A percentile compares a stretch with the other conserved stretches of the same genome.
Evolutionary conservation across 495 filamentous ascomycete genomes (phyloP).

Genomic region (Penicillium nucicola): DNA sequence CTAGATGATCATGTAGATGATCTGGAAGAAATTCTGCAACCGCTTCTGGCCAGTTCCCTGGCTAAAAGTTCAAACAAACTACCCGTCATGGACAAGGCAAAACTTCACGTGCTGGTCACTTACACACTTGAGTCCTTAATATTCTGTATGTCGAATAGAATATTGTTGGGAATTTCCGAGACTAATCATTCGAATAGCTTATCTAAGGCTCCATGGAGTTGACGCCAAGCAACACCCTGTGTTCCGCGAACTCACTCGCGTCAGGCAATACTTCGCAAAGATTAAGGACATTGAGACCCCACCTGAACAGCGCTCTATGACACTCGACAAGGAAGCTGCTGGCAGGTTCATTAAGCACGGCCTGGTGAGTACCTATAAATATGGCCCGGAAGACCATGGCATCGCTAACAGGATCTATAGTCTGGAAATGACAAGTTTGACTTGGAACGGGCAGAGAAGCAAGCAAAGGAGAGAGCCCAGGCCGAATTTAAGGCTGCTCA

Average conservation of each 20-base stretch:
- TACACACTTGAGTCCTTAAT: conserved; percentile 91
- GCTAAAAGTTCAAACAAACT: conserved; percentile 69
- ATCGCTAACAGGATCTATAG: conserved; percentile 28
- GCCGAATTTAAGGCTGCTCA: conserved; percentile 48
- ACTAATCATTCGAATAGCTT: conserved; percentile 50
- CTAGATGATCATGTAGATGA: conserved; percentile 75
- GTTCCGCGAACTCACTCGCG: conserved; percentile 76
- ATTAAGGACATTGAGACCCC: conserved; percentile 64
- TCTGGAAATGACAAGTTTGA: conserved; percentile 63
- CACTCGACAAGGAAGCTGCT: conserved; percentile 77
- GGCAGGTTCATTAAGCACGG: conserved; percentile 76
- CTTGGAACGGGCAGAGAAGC: conserved; percentile 48
- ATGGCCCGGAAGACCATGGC: background rate
- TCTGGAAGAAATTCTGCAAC: conserved; percentile 67
- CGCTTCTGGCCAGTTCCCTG: conserved; percentile 61
- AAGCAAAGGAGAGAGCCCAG: conserved; percentile 50
- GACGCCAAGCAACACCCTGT: conserved; percentile 82
- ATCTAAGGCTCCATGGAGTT: conserved; percentile 73
- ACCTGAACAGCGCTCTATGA: conserved; percentile 53
- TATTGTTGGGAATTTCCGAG: background rate
- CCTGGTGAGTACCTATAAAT: conserved; percentile 52
- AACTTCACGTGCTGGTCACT: conserved; percentile 77
- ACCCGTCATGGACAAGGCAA: conserved; percentile 89
- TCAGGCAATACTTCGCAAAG: conserved; percentile 91
- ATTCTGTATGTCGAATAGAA: conserved; percentile 60